phyloP scores from a whole-genome alignment of 148 eudicot genomes.

The Diospyros kaki region DNA sequence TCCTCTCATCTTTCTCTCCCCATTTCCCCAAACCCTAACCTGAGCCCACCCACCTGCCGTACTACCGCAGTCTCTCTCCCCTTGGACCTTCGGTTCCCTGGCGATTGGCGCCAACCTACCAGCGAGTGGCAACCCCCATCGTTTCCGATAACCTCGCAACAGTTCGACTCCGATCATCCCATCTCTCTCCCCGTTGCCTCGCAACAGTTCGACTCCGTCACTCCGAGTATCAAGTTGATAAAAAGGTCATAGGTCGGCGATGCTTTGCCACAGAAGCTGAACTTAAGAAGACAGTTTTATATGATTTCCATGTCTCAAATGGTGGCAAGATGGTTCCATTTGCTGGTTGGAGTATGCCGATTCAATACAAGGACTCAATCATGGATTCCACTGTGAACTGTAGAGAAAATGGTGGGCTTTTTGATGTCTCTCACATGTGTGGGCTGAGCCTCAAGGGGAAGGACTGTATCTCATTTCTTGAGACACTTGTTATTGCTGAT shows the following conservation, averaged over 20 bases:
- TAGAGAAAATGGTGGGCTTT: slow-evolving; percentile 84
- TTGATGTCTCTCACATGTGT: slow-evolving; percentile 97
- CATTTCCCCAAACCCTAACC: too few species aligned
- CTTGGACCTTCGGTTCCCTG: too few species aligned
- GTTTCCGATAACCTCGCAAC: too few species aligned
- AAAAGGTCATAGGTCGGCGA: slow-evolving; percentile 56
- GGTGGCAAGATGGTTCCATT: slow-evolving; percentile 99
- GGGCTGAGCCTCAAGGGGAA: slow-evolving; percentile 88
- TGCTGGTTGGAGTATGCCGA: slow-evolving; percentile 99
- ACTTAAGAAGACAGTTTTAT: slow-evolving; percentile 77
- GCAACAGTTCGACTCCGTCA: too few species aligned
- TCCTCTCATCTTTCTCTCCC: too few species aligned
- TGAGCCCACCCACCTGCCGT: too few species aligned
- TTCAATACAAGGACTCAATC: slow-evolving; percentile 96
- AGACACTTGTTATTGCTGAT: slow-evolving; percentile 89
- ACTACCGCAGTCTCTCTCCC: too few species aligned
- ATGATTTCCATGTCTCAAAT: slow-evolving; percentile 81
- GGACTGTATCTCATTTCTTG: slow-evolving; percentile 84
- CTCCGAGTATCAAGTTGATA: slow-evolving; percentile 71
- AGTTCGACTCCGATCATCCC: too few species aligned
- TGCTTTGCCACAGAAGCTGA: slow-evolving; percentile 75
- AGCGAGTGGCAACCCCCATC: too few species aligned
- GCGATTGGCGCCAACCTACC: too few species aligned
- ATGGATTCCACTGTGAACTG: slow-evolving; percentile 93
- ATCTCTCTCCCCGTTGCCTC: too few species aligned